Evolutionary conservation across 129 eudicot species (phyloP), one percentile per base, ranked within the genome.

Genomic region (Kitagawia praeruptora): DNA sequence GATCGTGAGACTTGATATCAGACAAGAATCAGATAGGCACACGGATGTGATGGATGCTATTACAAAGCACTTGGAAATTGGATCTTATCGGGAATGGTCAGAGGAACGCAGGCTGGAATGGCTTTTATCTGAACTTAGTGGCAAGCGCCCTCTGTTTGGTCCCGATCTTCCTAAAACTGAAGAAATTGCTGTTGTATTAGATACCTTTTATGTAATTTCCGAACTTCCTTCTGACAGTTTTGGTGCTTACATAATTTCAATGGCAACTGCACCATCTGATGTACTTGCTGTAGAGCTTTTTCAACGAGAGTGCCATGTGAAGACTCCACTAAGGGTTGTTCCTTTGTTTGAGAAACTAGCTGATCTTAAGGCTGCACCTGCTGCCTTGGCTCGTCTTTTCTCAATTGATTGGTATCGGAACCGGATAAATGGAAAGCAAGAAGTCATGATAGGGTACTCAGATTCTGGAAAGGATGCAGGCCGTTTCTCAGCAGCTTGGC

Each of bases 381-480:
- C 92, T 39, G 79, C 92, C 13, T 63, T 89, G 77, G 86, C 92
- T 56, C 84, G 92, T 7, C 91, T 92, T 5, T 92, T 89, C 77
- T 92, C 97, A 16, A 83, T 92, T 15, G 94, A 92, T 44, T 92
- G 94, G 94, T 92, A 89, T 40, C 70, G 78, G 42, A 80, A 77
- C 56, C 83, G 92, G 41, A 89, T 92, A 44, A 75, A 88, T 19
- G 94, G 92, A 18, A 92, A 85, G 64, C 97, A 91, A 80, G 97
- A 91, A 75, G 93, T 91, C 64, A 91, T 91, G 93, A 89, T 91
- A 71, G 97, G 97, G 41, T 91, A 91, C 82, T 91, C 97, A 0
- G 97, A 91, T 83, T 91, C 93, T 0, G 97, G 97, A 6, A 91
- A 91, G 79, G 97, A 91, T 42, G 97, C 97, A 9, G 97, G 97